Percentiles rank a stretch among this genome's conserved stretches.
Conservation (phyloP, 2,329 filamentous ascomycete species). For the Colletotrichum liaoningense region DNA sequence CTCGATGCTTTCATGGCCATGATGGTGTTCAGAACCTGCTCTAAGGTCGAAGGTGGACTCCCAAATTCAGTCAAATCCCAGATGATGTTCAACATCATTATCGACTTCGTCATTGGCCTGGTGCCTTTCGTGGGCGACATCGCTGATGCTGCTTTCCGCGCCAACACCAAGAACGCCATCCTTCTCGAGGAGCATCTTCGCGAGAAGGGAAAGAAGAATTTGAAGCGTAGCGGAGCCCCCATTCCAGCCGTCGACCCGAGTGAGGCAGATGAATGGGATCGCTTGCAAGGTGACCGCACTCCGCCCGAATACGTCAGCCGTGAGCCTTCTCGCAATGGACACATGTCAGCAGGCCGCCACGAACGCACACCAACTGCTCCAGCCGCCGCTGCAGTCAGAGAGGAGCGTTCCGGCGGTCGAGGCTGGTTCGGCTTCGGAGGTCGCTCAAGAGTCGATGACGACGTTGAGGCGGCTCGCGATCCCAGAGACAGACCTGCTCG, state of each 20-base stretch:
- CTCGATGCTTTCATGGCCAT: slow-evolving; percentile 80
- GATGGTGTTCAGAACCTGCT: slow-evolving; percentile 79
- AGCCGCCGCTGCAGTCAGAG: slow-evolving; percentile 16
- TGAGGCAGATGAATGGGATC: slow-evolving; percentile 64
- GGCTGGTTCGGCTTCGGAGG: slow-evolving; percentile 33
- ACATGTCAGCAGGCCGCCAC: slow-evolving; percentile 32
- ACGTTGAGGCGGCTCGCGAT: slow-evolving; percentile 32
- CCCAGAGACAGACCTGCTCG: slow-evolving; percentile 8
- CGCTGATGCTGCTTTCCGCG: slow-evolving; percentile 77
- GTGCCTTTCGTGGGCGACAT: slow-evolving; percentile 83
- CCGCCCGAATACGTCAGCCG: slow-evolving; percentile 28
- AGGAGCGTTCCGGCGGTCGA: slow-evolving; percentile 5
- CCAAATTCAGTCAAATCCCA: slow-evolving; percentile 67
- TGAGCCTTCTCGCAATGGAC: slow-evolving; percentile 31
- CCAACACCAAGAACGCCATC: slow-evolving; percentile 81
- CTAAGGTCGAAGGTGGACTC: slow-evolving; percentile 81
- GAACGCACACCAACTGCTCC: slow-evolving; percentile 26
- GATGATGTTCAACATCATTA: slow-evolving; percentile 84
- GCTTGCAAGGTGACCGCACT: slow-evolving; percentile 37
- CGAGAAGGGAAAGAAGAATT: slow-evolving; percentile 71
- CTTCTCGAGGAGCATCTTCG: slow-evolving; percentile 76
- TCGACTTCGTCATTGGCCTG: slow-evolving; percentile 81
- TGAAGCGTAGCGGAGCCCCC: slow-evolving; percentile 58
- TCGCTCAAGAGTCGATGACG: slow-evolving; percentile 26
- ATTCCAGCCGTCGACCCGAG: slow-evolving; percentile 63